These are phyloP conservation scores for Aspergillus affinis DNA, from an alignment of 495 filamentous ascomycete species.

Conservation along the genomic window DNA sequence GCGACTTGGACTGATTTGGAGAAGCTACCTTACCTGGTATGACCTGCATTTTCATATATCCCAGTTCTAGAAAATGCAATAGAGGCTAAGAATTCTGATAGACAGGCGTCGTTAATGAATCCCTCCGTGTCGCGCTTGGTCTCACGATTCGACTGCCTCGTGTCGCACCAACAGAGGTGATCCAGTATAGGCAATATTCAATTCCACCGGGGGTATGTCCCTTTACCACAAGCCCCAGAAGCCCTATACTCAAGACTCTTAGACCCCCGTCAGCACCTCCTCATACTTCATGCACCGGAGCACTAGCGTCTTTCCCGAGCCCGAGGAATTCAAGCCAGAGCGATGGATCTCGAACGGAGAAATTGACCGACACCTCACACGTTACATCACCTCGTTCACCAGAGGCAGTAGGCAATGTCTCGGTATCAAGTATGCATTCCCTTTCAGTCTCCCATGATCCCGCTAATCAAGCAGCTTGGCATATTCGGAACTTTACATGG, in stretches of 20 bases:
- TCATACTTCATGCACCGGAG: constrained; percentile 48
- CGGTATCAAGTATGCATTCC: constrained; percentile 41
- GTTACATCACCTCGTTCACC: constrained; percentile 43
- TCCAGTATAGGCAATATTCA: constrained; percentile 40
- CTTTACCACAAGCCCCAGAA: constrained; percentile 12
- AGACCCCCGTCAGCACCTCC: constrained; percentile 45
- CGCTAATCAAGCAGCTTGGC: constrained; percentile 20
- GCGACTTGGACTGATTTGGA: constrained; percentile 46
- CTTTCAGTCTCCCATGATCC: background rate
- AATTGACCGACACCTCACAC: constrained; percentile 23
- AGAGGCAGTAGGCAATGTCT: constrained; percentile 47
- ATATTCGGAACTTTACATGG: constrained; percentile 30
- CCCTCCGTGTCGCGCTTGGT: constrained; percentile 45
- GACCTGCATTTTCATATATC: background rate
- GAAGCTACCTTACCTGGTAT: constrained; percentile 49
- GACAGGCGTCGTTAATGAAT: constrained; percentile 47
- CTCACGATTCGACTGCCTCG: constrained; percentile 41
- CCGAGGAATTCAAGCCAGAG: constrained; percentile 46
- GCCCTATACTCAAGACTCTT: constrained; percentile 15
- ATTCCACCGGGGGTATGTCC: constrained; percentile 34
- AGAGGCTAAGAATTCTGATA: constrained; percentile 12
- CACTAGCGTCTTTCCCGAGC: constrained; percentile 45
- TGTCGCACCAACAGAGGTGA: constrained; percentile 35
- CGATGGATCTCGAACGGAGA: constrained; percentile 44
- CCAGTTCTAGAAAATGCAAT: background rate